These are phyloP conservation scores for Solanum hybrid DNA, from an alignment of 305 asterid genomes.

Conservation along the genomic window DNA sequence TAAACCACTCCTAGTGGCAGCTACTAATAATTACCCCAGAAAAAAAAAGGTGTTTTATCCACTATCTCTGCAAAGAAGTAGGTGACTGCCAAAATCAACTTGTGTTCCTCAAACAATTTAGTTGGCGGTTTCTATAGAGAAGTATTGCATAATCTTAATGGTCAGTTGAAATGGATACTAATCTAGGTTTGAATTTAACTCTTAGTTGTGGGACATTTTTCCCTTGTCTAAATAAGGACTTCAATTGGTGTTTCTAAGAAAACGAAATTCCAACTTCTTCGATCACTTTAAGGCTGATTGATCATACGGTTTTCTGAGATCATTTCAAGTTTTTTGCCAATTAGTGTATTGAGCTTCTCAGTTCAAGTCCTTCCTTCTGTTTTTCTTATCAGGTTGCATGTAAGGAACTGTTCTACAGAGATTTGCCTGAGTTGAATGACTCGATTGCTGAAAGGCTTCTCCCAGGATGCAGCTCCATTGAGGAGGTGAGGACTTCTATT, in stretches of 20 bases:
- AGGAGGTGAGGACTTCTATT: conserved; percentile 42
- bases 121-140: neutral
- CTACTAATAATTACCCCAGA: neutral
- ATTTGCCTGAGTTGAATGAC: conserved; percentile 68
- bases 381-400: conserved; percentile 54
- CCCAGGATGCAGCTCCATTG: conserved; percentile 64
- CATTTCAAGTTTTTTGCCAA: neutral
- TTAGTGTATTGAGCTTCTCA: neutral
- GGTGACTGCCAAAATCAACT: neutral
- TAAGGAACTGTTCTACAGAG: conserved; percentile 79
- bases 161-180: neutral
- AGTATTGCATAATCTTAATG: neutral
- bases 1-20: neutral
- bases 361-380: neutral
- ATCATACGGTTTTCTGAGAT: neutral
- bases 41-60: neutral
- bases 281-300: neutral
- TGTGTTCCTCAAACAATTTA: neutral
- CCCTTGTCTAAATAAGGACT: neutral
- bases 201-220: neutral
- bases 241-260: neutral
- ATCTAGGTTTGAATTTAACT: neutral
- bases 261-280: neutral
- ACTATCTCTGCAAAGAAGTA: neutral
- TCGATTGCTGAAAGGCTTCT: conserved; percentile 69